A percentile compares a stretch with the other conserved stretches of the same genome.
These are phyloP conservation scores for Fusarium sterilihyphosum DNA, from an alignment of 2,329 filamentous ascomycete genomes.

Conservation along the genomic window DNA sequence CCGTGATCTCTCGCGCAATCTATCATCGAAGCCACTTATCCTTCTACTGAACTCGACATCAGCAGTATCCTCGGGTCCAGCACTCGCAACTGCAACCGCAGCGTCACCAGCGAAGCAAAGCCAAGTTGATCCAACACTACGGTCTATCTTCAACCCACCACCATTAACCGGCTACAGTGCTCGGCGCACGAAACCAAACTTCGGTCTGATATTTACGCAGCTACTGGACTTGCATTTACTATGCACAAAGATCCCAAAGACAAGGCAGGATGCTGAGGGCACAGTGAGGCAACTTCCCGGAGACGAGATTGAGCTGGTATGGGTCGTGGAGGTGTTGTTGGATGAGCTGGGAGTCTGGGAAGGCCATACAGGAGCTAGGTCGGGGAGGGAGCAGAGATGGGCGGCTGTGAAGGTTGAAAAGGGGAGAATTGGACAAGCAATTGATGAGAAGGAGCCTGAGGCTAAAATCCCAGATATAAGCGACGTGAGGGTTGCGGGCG, in stretches of 20 bases:
- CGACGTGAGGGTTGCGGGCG: slow-evolving; percentile 9
- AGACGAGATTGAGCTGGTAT: slow-evolving; percentile 45
- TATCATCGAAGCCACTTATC: slow-evolving; percentile 57
- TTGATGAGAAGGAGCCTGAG: slow-evolving; percentile 37
- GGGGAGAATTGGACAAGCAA: slow-evolving; percentile 53
- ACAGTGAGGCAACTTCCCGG: background rate
- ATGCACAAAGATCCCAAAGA: slow-evolving; percentile 56
- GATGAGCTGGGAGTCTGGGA: slow-evolving; percentile 61
- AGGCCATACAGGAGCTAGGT: slow-evolving; percentile 43
- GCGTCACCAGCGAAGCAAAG: slow-evolving; percentile 11
- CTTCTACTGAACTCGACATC: slow-evolving; percentile 65
- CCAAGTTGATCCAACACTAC: slow-evolving; percentile 55
- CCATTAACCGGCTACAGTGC: slow-evolving; percentile 31
- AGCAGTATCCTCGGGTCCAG: slow-evolving; percentile 4
- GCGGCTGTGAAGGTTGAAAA: slow-evolving; percentile 56
- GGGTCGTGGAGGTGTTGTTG: slow-evolving; percentile 62
- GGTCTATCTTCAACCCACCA: slow-evolving; percentile 60
- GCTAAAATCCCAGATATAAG: background rate
- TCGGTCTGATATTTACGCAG: slow-evolving; percentile 64
- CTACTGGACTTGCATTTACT: slow-evolving; percentile 66
- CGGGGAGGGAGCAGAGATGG: slow-evolving; percentile 64
- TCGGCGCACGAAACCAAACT: slow-evolving; percentile 58
- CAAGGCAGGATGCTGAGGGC: slow-evolving; percentile 52
- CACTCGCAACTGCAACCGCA: background rate
- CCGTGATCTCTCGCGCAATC: slow-evolving; percentile 55